These are phyloP conservation scores for Solanum pinnatisectum DNA, from an alignment of 257 asterid species.

Conservation along the genomic window DNA sequence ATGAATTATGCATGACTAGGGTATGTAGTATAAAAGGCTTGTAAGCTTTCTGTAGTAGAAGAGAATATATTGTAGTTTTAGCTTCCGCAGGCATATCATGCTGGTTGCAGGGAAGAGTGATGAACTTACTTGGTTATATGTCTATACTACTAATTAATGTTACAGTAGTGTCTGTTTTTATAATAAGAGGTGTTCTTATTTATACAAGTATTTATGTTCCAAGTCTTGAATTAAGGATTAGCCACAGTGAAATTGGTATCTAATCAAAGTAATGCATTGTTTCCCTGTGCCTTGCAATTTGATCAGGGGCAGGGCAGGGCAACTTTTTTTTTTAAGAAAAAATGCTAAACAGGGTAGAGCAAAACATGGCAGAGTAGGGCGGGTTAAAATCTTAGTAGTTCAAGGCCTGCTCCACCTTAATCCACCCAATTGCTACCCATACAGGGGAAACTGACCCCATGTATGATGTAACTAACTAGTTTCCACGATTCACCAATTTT, in stretches of 20 bases:
- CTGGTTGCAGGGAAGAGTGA: constrained; percentile 1
- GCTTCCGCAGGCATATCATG: constrained; percentile 4
- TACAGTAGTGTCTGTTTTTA: background rate
- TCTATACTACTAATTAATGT: background rate
- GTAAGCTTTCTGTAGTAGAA: background rate
- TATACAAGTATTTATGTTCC: background rate
- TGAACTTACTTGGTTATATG: background rate
- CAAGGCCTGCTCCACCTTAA: background rate
- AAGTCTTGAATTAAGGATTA: background rate
- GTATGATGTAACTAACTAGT: too few relatives aligned
- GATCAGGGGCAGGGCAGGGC: background rate
- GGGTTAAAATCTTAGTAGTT: background rate
- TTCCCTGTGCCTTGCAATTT: background rate
- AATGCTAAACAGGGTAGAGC: background rate
- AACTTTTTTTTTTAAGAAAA: too few relatives aligned
- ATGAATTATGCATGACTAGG: background rate
- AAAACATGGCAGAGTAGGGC: background rate
- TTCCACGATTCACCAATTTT: background rate
- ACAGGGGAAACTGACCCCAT: too few relatives aligned
- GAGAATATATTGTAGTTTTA: background rate
- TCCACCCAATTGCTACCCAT: too few relatives aligned
- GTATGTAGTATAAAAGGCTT: background rate
- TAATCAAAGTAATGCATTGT: background rate
- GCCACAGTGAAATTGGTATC: background rate
- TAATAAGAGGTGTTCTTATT: background rate